Conservation (phyloP, 495 filamentous ascomycete species). For the Bacidia rubella region DNA sequence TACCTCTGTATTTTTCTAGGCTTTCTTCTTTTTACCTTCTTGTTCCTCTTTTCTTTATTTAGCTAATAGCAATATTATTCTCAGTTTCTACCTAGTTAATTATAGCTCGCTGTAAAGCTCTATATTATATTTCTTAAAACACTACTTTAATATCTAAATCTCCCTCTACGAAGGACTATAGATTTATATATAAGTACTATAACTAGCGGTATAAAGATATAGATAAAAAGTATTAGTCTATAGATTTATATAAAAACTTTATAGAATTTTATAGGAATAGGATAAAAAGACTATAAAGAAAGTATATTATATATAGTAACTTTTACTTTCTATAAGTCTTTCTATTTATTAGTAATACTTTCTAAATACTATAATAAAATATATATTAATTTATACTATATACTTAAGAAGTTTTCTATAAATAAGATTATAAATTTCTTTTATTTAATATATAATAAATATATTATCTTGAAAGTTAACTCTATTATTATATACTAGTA, state of each 20-base stretch:
- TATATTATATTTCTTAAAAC: neutral
- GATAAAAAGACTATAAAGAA: constrained; percentile 7
- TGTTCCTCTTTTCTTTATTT: neutral
- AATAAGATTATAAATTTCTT: constrained; percentile 3
- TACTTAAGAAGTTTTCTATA: neutral
- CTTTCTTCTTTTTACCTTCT: neutral
- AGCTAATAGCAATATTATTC: neutral
- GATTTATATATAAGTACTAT: neutral
- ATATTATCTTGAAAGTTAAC: neutral
- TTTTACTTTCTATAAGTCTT: neutral
- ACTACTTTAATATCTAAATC: neutral
- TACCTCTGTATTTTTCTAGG: neutral
- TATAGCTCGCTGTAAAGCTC: neutral
- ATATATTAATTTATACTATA: constrained; percentile 2
- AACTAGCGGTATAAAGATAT: neutral
- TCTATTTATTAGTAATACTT: neutral
- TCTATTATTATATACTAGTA: neutral
- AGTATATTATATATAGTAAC: neutral
- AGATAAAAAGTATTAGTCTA: constrained; percentile 8
- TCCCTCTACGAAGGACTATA: neutral
- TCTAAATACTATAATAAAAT: neutral
- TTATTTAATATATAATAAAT: constrained; percentile 8
- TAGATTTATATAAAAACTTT: constrained; percentile 5
- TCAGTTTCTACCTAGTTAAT: neutral
- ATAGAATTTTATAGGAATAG: constrained; percentile 1